These are phyloP conservation scores for Calonectria leucothoes DNA, from an alignment of 2,329 filamentous ascomycete species.

Conservation along the genomic window DNA sequence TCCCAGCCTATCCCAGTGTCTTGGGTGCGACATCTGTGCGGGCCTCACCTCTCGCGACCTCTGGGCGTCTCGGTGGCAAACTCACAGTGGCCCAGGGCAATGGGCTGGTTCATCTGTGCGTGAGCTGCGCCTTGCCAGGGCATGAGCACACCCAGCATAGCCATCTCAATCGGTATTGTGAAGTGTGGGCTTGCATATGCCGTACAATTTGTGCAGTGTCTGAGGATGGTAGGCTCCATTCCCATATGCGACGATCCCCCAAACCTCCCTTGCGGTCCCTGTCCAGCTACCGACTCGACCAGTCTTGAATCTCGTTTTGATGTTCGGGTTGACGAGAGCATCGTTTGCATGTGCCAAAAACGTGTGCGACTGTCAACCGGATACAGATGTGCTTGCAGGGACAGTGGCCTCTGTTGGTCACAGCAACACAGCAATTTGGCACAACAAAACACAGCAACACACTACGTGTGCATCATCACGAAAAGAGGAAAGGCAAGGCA, in stretches of 20 bases:
- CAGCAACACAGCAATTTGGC: constrained; percentile 5
- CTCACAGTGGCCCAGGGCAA: background rate
- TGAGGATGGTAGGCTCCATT: background rate
- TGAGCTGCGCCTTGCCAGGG: constrained; percentile 1
- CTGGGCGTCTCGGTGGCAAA: constrained; percentile 13
- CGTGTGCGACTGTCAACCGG: background rate
- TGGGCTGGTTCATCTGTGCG: background rate
- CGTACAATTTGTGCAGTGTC: background rate
- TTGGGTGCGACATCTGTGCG: constrained; percentile 34
- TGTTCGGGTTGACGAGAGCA: constrained; percentile 3
- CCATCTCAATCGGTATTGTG: background rate
- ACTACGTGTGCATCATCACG: background rate
- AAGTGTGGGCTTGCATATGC: background rate
- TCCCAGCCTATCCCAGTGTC: constrained; percentile 28
- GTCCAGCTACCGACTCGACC: background rate
- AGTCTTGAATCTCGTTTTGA: constrained; percentile 17
- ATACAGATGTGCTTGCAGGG: constrained; percentile 8
- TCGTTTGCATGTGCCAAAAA: background rate
- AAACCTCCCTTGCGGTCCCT: background rate
- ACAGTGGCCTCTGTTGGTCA: constrained; percentile 1
- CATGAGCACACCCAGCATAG: constrained; percentile 4
- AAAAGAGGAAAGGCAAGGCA: background rate
- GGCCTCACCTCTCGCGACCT: constrained; percentile 18
- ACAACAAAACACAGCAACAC: constrained; percentile 9
- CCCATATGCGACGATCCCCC: background rate